phyloP scores from a whole-genome alignment of 805 yeast species.

The Wickerhamomyces mucosus region DNA sequence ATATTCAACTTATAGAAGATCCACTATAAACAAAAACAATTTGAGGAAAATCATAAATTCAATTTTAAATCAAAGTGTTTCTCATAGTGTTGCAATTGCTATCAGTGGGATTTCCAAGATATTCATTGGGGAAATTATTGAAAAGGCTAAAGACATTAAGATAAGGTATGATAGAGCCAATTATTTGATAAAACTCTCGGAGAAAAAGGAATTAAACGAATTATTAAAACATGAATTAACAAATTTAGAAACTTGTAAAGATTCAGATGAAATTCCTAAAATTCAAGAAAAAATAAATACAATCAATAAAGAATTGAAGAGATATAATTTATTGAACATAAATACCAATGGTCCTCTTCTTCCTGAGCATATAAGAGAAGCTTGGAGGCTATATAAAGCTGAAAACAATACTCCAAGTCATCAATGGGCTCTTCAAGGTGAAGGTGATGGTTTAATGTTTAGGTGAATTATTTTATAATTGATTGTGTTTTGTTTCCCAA shows the following conservation, averaged over 20 bases:
- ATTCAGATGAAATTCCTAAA: conserved; percentile 3
- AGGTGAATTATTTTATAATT: conserved; percentile 26
- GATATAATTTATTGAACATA: conserved; percentile 20
- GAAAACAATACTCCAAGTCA: conserved; percentile 57
- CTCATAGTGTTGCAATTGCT: conserved; percentile 71
- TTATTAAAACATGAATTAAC: conserved; percentile 27
- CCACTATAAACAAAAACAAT: conserved; percentile 62
- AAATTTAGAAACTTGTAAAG: conserved; percentile 21
- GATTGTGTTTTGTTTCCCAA: not conserved
- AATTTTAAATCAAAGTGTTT: conserved; percentile 69
- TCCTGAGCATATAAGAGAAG: conserved; percentile 83
- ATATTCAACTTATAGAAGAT: conserved; percentile 79
- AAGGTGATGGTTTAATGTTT: conserved; percentile 61
- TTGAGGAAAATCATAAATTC: conserved; percentile 75
- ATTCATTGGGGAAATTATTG: conserved; percentile 83
- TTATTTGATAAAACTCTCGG: conserved; percentile 24
- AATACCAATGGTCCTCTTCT: conserved; percentile 48
- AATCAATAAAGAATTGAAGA: conserved; percentile 18
- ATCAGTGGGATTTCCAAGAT: conserved; percentile 83
- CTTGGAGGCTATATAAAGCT: conserved; percentile 66
- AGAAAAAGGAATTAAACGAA: conserved; percentile 29
- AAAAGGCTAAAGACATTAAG: conserved; percentile 68
- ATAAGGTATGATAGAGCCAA: conserved; percentile 37
- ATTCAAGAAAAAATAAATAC: conserved; percentile 13
- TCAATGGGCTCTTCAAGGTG: conserved; percentile 66